Evolutionary conservation across 345 rosid species (phyloP).

Genomic region (Eutrema yunnanense): DNA sequence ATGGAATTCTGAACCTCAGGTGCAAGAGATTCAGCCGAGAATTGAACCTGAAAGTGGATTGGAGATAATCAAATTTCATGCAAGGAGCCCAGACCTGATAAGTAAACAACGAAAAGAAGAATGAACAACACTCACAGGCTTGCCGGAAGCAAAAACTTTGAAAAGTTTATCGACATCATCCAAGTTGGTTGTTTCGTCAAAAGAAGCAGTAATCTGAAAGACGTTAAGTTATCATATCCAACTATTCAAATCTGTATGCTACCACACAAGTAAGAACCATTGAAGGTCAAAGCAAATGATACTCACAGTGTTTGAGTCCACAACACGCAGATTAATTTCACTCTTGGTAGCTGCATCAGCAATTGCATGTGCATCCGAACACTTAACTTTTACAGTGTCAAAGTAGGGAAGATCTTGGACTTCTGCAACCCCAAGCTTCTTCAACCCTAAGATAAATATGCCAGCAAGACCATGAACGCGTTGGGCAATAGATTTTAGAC

Average conservation of each 20-base stretch:
- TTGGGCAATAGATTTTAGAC: slow-evolving; percentile 71
- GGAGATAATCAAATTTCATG: background rate
- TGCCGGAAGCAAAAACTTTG: slow-evolving; percentile 68
- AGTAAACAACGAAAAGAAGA: slow-evolving; percentile 1
- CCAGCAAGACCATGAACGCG: slow-evolving; percentile 98
- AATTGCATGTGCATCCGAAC: slow-evolving; percentile 71
- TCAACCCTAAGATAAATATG: slow-evolving; percentile 70
- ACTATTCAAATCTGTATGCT: background rate
- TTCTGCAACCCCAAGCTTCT: slow-evolving; percentile 80
- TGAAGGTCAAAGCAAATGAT: slow-evolving; percentile 3
- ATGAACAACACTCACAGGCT: slow-evolving; percentile 54
- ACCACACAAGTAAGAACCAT: background rate
- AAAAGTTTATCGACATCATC: slow-evolving; percentile 88
- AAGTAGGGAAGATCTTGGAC: slow-evolving; percentile 86
- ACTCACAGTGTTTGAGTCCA: slow-evolving; percentile 81
- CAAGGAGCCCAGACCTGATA: background rate
- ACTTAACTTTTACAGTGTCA: slow-evolving; percentile 89
- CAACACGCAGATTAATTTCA: slow-evolving; percentile 74
- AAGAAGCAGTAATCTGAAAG: slow-evolving; percentile 77
- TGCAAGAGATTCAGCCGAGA: slow-evolving; percentile 85
- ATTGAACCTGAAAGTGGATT: slow-evolving; percentile 50
- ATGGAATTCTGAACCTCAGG: slow-evolving; percentile 67
- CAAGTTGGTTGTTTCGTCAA: slow-evolving; percentile 93
- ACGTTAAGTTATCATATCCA: background rate
- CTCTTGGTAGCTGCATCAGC: slow-evolving; percentile 70